Evolutionary conservation across 768 basidiomycete genomes (phyloP).

Genomic region (Gymnopilus dilepis): DNA sequence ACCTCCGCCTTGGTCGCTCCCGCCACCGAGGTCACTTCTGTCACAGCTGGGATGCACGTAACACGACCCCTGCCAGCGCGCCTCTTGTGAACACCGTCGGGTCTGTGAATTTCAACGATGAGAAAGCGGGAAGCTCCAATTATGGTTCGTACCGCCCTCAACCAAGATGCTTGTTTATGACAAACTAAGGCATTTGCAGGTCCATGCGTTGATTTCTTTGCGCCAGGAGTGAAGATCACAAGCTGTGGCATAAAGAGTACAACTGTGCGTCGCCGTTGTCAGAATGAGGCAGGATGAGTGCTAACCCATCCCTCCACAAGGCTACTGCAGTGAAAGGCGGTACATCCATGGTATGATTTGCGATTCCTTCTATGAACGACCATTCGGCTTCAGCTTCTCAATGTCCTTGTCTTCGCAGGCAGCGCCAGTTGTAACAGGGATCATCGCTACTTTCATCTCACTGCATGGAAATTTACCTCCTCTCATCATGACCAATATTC

Average conservation of each 20-base stretch:
- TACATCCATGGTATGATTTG: neutral
- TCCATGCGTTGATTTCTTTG: slow-evolving; percentile 7
- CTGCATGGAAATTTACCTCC: neutral
- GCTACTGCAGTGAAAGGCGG: neutral
- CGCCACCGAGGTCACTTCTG: too few species aligned
- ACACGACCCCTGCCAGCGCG: neutral
- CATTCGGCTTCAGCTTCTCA: neutral
- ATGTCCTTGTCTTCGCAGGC: neutral
- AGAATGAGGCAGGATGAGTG: too few species aligned
- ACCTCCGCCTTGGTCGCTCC: too few species aligned
- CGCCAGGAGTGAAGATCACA: slow-evolving; percentile 2
- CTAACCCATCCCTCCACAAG: neutral
- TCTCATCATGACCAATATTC: neutral
- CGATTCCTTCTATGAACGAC: neutral
- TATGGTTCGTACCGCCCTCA: neutral
- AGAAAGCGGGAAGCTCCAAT: neutral
- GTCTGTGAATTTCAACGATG: neutral
- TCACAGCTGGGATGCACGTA: neutral
- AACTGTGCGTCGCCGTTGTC: neutral
- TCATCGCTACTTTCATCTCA: neutral
- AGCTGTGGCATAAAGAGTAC: neutral
- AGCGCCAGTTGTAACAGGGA: neutral
- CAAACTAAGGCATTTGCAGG: neutral
- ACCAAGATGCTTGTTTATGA: neutral
- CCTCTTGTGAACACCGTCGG: slow-evolving; percentile 7